Evolutionary conservation across 148 eudicot genomes (phyloP), one percentile per base, ranked within the genome.

Genomic region (Selenicereus undatus): DNA sequence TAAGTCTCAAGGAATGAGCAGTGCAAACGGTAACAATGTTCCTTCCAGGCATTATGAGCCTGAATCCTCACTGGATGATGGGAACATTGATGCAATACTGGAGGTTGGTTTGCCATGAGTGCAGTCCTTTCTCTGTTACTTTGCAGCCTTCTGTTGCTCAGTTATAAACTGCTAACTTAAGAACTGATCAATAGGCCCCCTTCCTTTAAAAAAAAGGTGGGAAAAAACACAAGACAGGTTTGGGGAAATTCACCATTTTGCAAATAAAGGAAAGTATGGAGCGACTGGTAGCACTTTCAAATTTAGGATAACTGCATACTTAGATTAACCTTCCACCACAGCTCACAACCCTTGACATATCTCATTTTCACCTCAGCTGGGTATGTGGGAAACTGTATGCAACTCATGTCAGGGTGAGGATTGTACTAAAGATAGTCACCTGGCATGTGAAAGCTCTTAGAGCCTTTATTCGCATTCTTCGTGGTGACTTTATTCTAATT

Each of bases 51-150:
- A 85, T 78, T 75, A 79, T 83, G 92, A 91, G 79, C 82, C 90
- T 52, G 97, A 89, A 80, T 81, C 90, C n/a, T 83, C 90, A 21
- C 76, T 42, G 73, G 88, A 86, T 78, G 93, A 92, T 86, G 97
- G 89, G 82, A 90, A 90, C 81, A 90, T 97, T 58, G 90, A 94
- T 76, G 98, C 91, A 77, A 88, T 92, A 86, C 86, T 97, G 48
- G 95, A 97, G 99, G 99, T 96, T 69, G 29, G 87, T 81, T 70
- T 78, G 54, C 27, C 42, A 18, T 74, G 71, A 24, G 26, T 70
- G 35, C n/a, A 13, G 1, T 18, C 9, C 72, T 24, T 48, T 51
- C 29, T 76, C 64, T 64, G 71, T 62, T 69, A 51, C 51, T 76
- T 45, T 24, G 3, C 69, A 12, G 45, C 26, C 30, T 66, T 56